Evolutionary conservation across 352 stramenopile species (phyloP), one percentile per base, ranked within the genome.

Genomic region (Pythium phragmitis): DNA sequence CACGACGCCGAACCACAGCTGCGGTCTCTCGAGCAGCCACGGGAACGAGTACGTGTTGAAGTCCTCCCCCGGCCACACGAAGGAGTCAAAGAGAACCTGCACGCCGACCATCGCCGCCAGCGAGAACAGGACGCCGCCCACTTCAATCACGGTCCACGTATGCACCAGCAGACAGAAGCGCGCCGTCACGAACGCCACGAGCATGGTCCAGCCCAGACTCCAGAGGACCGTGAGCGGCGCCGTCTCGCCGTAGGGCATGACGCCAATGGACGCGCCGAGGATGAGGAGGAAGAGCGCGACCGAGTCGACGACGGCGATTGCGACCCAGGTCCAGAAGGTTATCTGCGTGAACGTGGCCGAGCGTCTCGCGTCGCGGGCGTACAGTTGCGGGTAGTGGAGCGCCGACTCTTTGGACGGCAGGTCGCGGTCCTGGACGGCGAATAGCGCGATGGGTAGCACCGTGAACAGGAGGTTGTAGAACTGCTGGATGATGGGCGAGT

Each of bases 401-500:
- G 46, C 57, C 7, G 80, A 70, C 0, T 78, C 73, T 2, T 85
- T 67, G 46, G 80, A 82, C 2, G 79, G 82, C 11, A 94, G 39
- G 61, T 94, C 85, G 42, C 76, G 77, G 58, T 96, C 88, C 33
- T 88, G 82, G 7, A 88, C 80, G 8, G 83, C 89, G 53, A 88
- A 89, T 2, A 89, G 70, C 19, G 91, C 65, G 62, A 99, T 98
- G 7, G 97, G 96, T 23, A 98, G 64, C 43, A 86, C 77, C 0
- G 91, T 98, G 62, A 94, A 97, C 52, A 98, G 81, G 55, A 99
- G 87, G 68, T 98, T 99, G 69, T 98, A 98, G 21, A 94, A 76
- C 57, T 94, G 85, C 56, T 94, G 88, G 49, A 94, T 84, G 19
- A 91, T 70, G 21, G 78, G 79, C 48, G 85, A 81, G 65, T 97